Evolutionary conservation across 2,329 filamentous ascomycete species (phyloP).

Genomic region (Lomentospora prolificans): DNA sequence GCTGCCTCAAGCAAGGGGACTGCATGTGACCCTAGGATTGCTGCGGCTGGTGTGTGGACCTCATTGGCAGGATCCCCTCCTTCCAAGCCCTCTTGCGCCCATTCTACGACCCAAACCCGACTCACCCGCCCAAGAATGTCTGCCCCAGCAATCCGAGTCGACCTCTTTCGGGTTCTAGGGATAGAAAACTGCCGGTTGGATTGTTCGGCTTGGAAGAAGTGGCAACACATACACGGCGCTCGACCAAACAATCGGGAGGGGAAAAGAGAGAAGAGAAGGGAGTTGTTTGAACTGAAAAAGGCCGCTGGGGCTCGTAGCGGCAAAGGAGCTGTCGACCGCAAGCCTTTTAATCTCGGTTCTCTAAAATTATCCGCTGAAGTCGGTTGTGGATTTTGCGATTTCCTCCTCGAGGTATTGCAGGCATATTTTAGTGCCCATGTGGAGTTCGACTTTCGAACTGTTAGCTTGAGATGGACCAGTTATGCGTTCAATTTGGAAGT

Average conservation of each 20-base stretch:
- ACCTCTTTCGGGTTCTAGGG: background rate
- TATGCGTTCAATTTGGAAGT: background rate
- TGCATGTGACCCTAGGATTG: no score
- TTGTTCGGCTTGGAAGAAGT: background rate
- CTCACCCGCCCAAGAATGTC: no score
- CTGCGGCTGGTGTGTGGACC: no score
- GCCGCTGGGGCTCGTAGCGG: background rate
- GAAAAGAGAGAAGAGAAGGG: background rate
- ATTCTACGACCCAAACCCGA: no score
- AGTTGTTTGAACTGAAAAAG: background rate
- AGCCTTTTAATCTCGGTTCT: background rate
- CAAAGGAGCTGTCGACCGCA: background rate
- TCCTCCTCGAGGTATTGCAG: background rate
- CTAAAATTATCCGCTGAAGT: background rate
- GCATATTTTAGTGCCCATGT: background rate
- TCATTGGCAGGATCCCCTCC: no score
- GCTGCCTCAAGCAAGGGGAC: no score
- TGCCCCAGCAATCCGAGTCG: background rate
- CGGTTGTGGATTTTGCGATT: background rate
- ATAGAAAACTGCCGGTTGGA: background rate
- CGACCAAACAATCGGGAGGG: background rate
- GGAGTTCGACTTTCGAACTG: background rate
- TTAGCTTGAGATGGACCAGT: background rate
- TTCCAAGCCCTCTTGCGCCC: no score
- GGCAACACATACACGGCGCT: background rate